These are phyloP conservation scores for Primulina tabacum DNA, from an alignment of 257 asterid genomes.

Conservation along the genomic window DNA sequence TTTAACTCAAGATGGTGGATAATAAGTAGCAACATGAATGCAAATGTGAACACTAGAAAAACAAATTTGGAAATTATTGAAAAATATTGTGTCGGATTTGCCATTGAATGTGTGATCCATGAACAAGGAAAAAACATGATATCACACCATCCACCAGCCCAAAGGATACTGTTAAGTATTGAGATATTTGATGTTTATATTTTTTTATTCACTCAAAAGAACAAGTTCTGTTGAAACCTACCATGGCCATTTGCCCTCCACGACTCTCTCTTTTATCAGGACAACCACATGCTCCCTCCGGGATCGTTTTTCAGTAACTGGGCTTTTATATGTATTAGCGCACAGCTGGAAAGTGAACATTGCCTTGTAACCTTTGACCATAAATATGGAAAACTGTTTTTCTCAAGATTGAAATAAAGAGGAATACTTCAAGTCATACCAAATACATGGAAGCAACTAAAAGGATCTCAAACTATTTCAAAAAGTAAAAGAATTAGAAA, in stretches of 20 bases:
- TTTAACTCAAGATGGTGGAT: constrained; percentile 22
- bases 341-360: constrained; percentile 55
- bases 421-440: constrained; percentile 14
- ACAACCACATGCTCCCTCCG: constrained; percentile 70
- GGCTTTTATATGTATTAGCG: constrained; percentile 42
- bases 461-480: constrained; percentile 12
- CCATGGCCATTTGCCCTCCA: constrained; percentile 92
- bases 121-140: not conserved
- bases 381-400: not conserved
- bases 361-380: not conserved
- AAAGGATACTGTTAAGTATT: not conserved
- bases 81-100: not conserved
- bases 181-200: no score
- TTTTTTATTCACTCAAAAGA: not conserved
- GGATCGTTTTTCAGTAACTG: constrained; percentile 60
- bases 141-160: not conserved
- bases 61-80: no score
- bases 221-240: constrained; percentile 32
- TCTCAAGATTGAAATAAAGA: constrained; percentile 15
- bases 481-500: not conserved
- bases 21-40: constrained; percentile 13
- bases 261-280: constrained; percentile 69
- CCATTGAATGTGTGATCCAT: not conserved
- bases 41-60: constrained; percentile 1
- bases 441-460: not conserved